Percentiles rank a stretch among this genome's conserved stretches.
Evolutionary conservation across 768 basidiomycete genomes (phyloP).

Genomic region (Pholiota molesta): DNA sequence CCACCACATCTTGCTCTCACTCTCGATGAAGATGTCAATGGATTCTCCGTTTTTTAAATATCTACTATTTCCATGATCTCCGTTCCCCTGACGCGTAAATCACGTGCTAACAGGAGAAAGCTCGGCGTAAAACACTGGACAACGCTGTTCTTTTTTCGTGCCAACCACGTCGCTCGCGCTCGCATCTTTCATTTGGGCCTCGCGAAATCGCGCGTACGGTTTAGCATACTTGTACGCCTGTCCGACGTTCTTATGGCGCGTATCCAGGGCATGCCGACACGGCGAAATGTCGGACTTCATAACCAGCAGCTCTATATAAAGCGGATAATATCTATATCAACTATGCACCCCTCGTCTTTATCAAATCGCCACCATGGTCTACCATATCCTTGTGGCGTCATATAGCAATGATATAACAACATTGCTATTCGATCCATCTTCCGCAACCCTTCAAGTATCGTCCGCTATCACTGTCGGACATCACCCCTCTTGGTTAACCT

Average conservation of each 20-base stretch:
- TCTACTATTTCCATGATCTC: constrained; percentile 22
- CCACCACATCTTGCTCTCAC: background rate
- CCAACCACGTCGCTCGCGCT: constrained; percentile 3
- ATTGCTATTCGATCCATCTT: constrained; percentile 60
- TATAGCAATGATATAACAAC: constrained; percentile 66
- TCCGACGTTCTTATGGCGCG: background rate
- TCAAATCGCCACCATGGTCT: constrained; percentile 28
- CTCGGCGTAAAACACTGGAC: constrained; percentile 14
- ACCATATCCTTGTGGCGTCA: constrained; percentile 64
- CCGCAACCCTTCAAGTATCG: constrained; percentile 44
- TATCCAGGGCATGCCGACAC: constrained; percentile 14
- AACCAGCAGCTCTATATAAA: constrained; percentile 16
- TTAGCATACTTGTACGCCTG: background rate
- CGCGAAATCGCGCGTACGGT: background rate
- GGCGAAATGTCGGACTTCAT: constrained; percentile 26
- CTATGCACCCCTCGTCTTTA: constrained; percentile 11
- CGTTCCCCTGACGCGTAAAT: constrained; percentile 7
- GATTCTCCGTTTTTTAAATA: constrained; percentile 3
- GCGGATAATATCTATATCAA: constrained; percentile 8
- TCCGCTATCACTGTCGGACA: constrained; percentile 54
- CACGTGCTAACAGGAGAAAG: constrained; percentile 22
- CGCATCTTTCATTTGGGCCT: background rate
- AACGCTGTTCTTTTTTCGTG: constrained; percentile 5
- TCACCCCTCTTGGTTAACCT: constrained; percentile 79
- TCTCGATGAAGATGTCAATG: constrained; percentile 2